These are phyloP conservation scores for Adansonia rubrostipa DNA, from an alignment of 441 rosid species.

Conservation along the genomic window DNA sequence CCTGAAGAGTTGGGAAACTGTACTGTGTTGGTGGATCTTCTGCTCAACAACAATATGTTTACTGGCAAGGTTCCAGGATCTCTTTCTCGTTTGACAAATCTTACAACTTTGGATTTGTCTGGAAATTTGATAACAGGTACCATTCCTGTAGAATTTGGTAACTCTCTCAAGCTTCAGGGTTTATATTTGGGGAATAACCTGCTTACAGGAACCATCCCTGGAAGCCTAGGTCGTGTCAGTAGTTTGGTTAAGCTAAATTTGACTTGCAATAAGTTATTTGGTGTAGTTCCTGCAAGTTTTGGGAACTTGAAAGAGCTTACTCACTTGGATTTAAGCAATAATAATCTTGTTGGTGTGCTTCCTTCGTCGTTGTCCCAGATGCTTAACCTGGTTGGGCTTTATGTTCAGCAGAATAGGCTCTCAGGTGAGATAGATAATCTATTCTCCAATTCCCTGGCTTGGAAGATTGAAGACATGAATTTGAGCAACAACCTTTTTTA, in stretches of 20 bases:
- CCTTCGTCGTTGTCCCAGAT: constrained; percentile 65
- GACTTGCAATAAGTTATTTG: constrained; percentile 63
- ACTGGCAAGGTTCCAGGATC: constrained; percentile 74
- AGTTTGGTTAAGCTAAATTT: constrained; percentile 83
- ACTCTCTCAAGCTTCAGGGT: constrained; percentile 74
- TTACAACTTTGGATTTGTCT: constrained; percentile 65
- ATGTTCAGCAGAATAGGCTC: constrained; percentile 68
- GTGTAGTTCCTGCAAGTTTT: constrained; percentile 62
- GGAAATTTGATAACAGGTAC: constrained; percentile 65
- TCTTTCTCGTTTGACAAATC: constrained; percentile 60
- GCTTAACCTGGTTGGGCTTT: constrained; percentile 77
- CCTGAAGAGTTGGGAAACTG: constrained; percentile 78
- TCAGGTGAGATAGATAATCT: constrained; percentile 53
- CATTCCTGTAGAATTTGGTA: constrained; percentile 61
- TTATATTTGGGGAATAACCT: constrained; percentile 72
- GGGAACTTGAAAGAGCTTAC: constrained; percentile 76
- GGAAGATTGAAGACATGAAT: constrained; percentile 73
- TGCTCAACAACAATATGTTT: constrained; percentile 66
- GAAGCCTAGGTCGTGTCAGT: constrained; percentile 58
- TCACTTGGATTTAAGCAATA: constrained; percentile 82
- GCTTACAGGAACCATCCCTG: constrained; percentile 72
- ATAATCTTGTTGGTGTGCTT: constrained; percentile 66
- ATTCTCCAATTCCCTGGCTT: constrained; percentile 49
- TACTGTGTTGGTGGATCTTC: constrained; percentile 60
- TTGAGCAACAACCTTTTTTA: constrained; percentile 62